Percentiles rank a stretch among this genome's conserved stretches.
These are phyloP conservation scores for Phytophthora colocasiae DNA, from an alignment of 352 stramenopile genomes.

Conservation along the genomic window DNA sequence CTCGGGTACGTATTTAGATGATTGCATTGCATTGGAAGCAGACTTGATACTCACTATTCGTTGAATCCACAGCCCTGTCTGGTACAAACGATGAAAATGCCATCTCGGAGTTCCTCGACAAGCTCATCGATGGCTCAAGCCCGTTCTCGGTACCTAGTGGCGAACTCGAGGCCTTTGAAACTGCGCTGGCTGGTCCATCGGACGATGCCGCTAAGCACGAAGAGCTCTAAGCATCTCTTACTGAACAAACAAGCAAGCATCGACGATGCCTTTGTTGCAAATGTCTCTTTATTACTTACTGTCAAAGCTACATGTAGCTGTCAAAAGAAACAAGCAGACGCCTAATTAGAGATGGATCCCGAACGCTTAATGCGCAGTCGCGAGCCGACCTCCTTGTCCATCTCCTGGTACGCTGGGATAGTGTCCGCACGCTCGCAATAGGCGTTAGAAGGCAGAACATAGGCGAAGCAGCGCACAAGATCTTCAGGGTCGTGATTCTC, in stretches of 20 bases:
- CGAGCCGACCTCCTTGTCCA: conserved; percentile 78
- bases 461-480: conserved; percentile 78
- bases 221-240: conserved; percentile 26
- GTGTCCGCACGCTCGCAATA: conserved; percentile 87
- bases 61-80: conserved; percentile 41
- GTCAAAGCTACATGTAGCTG: conserved; percentile 10
- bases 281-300: conserved; percentile 36
- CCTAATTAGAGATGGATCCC: conserved; percentile 56
- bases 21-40: too few relatives aligned
- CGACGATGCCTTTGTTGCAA: conserved; percentile 3
- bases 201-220: conserved; percentile 31
- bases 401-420: conserved; percentile 72
- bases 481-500: conserved; percentile 65
- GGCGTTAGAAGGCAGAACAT: conserved; percentile 71
- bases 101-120: conserved; percentile 64
- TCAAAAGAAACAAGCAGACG: conserved; percentile 3
- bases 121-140: conserved; percentile 69
- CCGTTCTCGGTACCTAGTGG: conserved; percentile 44
- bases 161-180: conserved; percentile 34
- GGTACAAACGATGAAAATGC: conserved; percentile 37
- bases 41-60: conserved; percentile 4
- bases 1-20: conserved; percentile 43
- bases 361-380: conserved; percentile 69
- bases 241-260: conserved; percentile 12
- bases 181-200: conserved; percentile 18